Percentiles rank a stretch among this genome's conserved stretches.
Conservation (phyloP, 139 green algal genomes). For the Yamagishiella unicocca region DNA sequence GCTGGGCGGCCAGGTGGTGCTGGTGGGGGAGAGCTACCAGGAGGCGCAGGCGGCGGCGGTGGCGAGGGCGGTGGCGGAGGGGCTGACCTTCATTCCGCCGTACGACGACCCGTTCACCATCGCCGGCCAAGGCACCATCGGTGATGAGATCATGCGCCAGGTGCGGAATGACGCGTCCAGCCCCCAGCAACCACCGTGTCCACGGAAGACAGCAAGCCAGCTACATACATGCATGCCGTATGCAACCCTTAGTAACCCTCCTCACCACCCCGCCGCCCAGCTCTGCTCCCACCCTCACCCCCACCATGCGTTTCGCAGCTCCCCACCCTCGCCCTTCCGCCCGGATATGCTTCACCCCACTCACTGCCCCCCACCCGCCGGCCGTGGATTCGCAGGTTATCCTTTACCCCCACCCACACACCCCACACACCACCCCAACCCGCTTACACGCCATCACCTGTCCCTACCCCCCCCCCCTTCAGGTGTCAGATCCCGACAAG, state of each 20-base stretch:
- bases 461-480: background rate
- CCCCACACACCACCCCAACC: too few species aligned
- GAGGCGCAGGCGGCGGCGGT: conserved; percentile 88
- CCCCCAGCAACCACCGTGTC: too few species aligned
- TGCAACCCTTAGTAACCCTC: too few species aligned
- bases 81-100: conserved; percentile 86
- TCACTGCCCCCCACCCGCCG: background rate
- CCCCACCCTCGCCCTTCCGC: background rate
- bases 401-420: too few species aligned
- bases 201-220: too few species aligned
- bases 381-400: too few species aligned
- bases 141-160: conserved; percentile 92
- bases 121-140: conserved; percentile 95
- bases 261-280: too few species aligned
- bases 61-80: conserved; percentile 68
- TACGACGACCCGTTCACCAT: conserved; percentile 98
- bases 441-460: too few species aligned
- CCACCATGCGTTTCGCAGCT: too few species aligned
- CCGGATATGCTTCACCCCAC: background rate
- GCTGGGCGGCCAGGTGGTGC: conserved; percentile 91
- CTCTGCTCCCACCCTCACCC: too few species aligned
- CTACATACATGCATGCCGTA: too few species aligned
- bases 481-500: conserved; percentile 65
- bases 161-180: too few species aligned
- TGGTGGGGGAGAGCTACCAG: conserved; percentile 95